phyloP scores from a whole-genome alignment of 1,284 basidiomycete genomes.

The Vanrija pseudolonga region DNA sequence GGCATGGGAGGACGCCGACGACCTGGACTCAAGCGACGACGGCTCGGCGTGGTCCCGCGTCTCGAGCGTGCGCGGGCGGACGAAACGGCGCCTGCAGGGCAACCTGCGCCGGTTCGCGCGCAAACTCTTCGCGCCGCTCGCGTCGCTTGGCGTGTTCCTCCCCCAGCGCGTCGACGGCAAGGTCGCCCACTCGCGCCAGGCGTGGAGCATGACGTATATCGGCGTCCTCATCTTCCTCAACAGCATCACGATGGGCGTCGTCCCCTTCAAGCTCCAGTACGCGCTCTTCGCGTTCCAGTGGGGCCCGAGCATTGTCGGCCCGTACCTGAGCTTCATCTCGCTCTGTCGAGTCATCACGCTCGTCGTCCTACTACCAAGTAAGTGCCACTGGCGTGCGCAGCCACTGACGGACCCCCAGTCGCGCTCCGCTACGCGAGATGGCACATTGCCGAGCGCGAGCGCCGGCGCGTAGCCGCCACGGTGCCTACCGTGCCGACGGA shows the following conservation, averaged over 20 bases:
- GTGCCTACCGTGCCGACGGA: neutral
- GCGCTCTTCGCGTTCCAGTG: slow-evolving; percentile 64
- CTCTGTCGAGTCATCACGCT: slow-evolving; percentile 61
- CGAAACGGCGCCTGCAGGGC: slow-evolving; percentile 17
- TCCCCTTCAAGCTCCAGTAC: slow-evolving; percentile 67
- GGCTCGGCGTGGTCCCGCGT: slow-evolving; percentile 16
- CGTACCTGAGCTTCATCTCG: slow-evolving; percentile 65
- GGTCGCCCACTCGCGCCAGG: slow-evolving; percentile 36
- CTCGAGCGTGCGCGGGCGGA: slow-evolving; percentile 5
- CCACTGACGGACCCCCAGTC: slow-evolving; percentile 25
- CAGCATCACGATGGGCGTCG: slow-evolving; percentile 59
- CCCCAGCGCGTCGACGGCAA: slow-evolving; percentile 52
- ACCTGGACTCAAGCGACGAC: slow-evolving; percentile 7
- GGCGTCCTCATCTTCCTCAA: slow-evolving; percentile 53
- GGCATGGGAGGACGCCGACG: slow-evolving; percentile 42
- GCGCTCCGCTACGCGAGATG: slow-evolving; percentile 44
- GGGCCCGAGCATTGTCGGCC: slow-evolving; percentile 72
- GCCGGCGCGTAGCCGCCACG: neutral
- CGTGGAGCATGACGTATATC: slow-evolving; percentile 67
- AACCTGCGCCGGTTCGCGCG: slow-evolving; percentile 22
- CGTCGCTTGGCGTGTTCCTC: slow-evolving; percentile 63
- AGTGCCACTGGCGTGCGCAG: slow-evolving; percentile 13
- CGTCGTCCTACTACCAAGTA: slow-evolving; percentile 60
- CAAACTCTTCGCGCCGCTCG: slow-evolving; percentile 57
- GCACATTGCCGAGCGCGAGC: slow-evolving; percentile 17